Percentiles rank a stretch among this genome's conserved stretches.
phyloP scores from a whole-genome alignment of 78 protist species.

The Dictyostelium citrinum region DNA sequence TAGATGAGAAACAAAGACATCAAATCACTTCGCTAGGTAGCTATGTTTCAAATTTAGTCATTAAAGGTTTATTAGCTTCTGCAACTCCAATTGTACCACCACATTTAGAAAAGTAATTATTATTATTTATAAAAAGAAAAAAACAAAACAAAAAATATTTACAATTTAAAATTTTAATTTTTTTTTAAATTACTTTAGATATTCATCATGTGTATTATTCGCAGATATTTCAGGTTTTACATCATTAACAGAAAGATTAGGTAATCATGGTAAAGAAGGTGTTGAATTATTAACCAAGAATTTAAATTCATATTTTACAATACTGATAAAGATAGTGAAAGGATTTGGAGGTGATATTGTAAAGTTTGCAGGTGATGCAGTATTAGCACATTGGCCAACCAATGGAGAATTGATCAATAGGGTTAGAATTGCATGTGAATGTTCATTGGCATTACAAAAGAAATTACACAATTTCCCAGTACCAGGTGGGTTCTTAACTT shows the following conservation, averaged over 20 bases:
- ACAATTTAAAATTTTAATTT: too few species aligned
- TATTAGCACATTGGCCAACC: conserved; percentile 85
- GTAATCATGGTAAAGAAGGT: conserved; percentile 72
- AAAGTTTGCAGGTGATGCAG: conserved; percentile 91
- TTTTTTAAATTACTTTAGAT: not conserved
- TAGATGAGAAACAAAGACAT: conserved; percentile 53
- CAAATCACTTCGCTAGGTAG: conserved; percentile 37
- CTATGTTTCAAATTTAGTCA: conserved; percentile 67
- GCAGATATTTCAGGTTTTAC: conserved; percentile 88
- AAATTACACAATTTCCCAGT: conserved; percentile 78
- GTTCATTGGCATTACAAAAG: conserved; percentile 72
- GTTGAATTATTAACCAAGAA: conserved; percentile 79
- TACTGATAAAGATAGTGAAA: conserved; percentile 73
- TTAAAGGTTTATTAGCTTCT: conserved; percentile 52
- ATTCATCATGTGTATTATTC: conserved; percentile 76
- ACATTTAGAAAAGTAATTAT: conserved; percentile 56
- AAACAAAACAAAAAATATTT: too few species aligned
- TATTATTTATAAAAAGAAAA: too few species aligned
- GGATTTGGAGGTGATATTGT: conserved; percentile 86
- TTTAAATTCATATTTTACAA: conserved; percentile 78
- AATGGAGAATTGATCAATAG: conserved; percentile 46
- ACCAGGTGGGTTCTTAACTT: conserved; percentile 76
- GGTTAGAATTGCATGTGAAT: conserved; percentile 81
- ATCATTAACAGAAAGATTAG: conserved; percentile 75
- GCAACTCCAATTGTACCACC: conserved; percentile 68